phyloP scores from a whole-genome alignment of 2,329 filamentous ascomycete genomes.

The Aspergillus uvarum region DNA sequence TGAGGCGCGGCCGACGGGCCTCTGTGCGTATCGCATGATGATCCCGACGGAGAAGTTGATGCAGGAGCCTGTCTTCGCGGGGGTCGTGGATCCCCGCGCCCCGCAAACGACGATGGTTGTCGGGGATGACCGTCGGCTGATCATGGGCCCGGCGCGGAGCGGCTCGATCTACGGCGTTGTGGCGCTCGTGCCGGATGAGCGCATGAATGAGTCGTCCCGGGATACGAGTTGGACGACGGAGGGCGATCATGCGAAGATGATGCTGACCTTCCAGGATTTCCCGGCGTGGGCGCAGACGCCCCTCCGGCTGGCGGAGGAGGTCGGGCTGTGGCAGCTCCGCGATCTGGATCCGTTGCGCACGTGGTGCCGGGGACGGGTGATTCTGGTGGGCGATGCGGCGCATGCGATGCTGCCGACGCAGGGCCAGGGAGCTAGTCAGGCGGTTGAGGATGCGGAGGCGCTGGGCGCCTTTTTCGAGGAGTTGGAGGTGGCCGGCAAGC shows the following conservation, averaged over 20 bases:
- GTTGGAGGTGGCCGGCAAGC: neutral
- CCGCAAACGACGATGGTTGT: conserved; percentile 50
- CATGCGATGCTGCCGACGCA: conserved; percentile 45
- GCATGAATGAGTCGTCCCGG: neutral
- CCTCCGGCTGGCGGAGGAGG: neutral
- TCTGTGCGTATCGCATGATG: neutral
- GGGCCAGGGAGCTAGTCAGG: conserved; percentile 46
- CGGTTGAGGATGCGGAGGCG: conserved; percentile 43
- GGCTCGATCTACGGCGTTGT: conserved; percentile 47
- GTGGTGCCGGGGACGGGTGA: conserved; percentile 20
- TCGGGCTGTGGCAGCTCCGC: conserved; percentile 22
- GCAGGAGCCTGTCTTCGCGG: conserved; percentile 21
- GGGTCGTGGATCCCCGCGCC: conserved; percentile 38
- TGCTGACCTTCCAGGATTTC: conserved; percentile 13
- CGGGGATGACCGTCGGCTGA: conserved; percentile 43
- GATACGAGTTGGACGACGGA: conserved; percentile 7
- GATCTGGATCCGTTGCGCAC: conserved; percentile 29
- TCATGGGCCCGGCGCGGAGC: conserved; percentile 49
- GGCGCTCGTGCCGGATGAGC: conserved; percentile 45
- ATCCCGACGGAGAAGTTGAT: neutral
- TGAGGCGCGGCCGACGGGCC: neutral
- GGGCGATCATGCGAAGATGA: conserved; percentile 9
- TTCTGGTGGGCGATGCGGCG: conserved; percentile 40
- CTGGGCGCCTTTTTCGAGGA: conserved; percentile 16
- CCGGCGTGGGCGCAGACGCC: conserved; percentile 7